These are phyloP conservation scores for Elaeis oleifera DNA, from an alignment of 202 grass and related monocot species.

Conservation along the genomic window DNA sequence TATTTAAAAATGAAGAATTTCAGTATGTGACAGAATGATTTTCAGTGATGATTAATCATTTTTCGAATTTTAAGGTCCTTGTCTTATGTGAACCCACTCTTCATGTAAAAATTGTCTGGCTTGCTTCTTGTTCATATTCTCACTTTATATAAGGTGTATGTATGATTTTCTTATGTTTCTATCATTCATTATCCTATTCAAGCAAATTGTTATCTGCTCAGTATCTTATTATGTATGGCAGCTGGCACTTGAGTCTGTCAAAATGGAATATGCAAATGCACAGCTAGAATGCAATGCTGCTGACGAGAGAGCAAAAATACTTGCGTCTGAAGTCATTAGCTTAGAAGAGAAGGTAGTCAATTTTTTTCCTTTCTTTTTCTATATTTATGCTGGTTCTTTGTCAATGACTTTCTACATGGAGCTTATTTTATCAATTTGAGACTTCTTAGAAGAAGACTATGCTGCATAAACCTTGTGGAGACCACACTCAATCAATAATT, in stretches of 20 bases:
- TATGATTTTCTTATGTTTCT: too few relatives aligned
- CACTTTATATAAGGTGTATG: too few relatives aligned
- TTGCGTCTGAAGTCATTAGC: slow-evolving; percentile 96
- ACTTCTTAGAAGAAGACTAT: neutral
- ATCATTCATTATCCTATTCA: too few relatives aligned
- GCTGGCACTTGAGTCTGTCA: slow-evolving; percentile 71
- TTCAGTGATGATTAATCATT: too few relatives aligned
- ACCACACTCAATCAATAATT: too few relatives aligned
- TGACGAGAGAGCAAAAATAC: slow-evolving; percentile 93
- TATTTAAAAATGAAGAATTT: too few relatives aligned
- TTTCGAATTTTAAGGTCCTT: too few relatives aligned
- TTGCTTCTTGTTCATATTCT: too few relatives aligned
- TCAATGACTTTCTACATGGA: neutral
- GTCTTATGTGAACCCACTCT: too few relatives aligned
- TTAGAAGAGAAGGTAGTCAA: slow-evolving; percentile 92
- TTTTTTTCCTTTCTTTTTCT: slow-evolving; percentile 6
- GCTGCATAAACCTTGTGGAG: too few relatives aligned
- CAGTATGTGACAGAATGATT: too few relatives aligned
- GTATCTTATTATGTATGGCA: slow-evolving; percentile 27
- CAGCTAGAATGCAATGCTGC: slow-evolving; percentile 90
- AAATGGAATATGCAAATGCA: slow-evolving; percentile 78
- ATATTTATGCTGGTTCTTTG: neutral
- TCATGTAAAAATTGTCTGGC: too few relatives aligned
- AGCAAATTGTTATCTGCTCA: slow-evolving; percentile 5
- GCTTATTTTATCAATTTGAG: neutral